Evolutionary conservation across 305 asterid species (phyloP).

Genomic region (Solanum aculeatissimum): DNA sequence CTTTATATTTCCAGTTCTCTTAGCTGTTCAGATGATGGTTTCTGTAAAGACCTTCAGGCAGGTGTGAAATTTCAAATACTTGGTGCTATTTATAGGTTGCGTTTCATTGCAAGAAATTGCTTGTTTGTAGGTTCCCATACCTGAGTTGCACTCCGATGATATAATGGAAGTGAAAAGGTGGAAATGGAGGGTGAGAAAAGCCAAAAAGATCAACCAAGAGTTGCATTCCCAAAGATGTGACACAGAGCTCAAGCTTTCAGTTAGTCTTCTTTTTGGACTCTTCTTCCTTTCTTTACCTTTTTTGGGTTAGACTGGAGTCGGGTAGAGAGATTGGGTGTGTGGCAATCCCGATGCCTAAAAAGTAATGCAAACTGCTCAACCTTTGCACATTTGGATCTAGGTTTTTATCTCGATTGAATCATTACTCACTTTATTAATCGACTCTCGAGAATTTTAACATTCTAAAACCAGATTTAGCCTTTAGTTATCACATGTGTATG

Average conservation of each 20-base stretch:
- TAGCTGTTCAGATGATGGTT: not conserved
- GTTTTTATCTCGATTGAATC: not conserved
- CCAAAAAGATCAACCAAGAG: conserved; percentile 76
- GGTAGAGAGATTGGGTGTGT: not conserved
- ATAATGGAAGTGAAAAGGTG: conserved; percentile 51
- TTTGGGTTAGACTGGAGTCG: not conserved
- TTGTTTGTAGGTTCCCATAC: conserved; percentile 56
- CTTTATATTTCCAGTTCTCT: not conserved
- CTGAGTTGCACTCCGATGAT: conserved; percentile 56
- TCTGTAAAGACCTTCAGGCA: not conserved
- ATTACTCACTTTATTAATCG: not conserved
- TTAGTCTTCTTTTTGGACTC: conserved; percentile 19
- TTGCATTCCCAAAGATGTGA: conserved; percentile 88
- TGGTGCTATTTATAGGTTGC: conserved; percentile 1
- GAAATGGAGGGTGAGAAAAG: conserved; percentile 77
- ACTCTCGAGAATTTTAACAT: not conserved
- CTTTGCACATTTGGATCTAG: not conserved
- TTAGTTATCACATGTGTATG: not conserved
- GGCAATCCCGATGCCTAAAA: not conserved
- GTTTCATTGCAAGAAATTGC: conserved; percentile 4
- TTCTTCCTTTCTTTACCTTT: not conserved
- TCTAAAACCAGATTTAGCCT: not conserved
- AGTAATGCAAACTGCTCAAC: not conserved
- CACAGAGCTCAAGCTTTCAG: conserved; percentile 82
- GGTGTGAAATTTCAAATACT: not conserved